Evolutionary conservation across 345 rosid species (phyloP), one percentile per base, ranked within the genome.

Genomic region (Eucalyptus caleyi): DNA sequence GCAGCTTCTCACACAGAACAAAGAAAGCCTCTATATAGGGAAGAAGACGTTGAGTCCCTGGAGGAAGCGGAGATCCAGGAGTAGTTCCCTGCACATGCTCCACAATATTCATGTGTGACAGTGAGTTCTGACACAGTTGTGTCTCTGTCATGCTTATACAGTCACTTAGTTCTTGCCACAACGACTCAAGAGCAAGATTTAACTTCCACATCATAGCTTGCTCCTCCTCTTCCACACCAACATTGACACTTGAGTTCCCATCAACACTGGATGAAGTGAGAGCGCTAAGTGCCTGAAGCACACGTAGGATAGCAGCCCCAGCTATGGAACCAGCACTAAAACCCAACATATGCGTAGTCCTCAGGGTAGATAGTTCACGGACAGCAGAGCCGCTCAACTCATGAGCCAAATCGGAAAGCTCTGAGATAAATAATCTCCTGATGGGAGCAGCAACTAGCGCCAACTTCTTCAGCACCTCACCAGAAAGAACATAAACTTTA

Each of bases 11-110:
- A 91, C 98, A 97, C 92, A 97, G 93, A 80, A 97, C 97, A 94
- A 97, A 97, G 94, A 97, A 97, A 77, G 99, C 99, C 90, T 97
- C 99, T 62, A 97, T 96, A 88, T 96, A 96, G 81, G 99, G 98
- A 87, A 97, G 95, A 88, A 97, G 96, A 90, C 97, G 94, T 91
- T 97, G 99, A 83, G 98, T 96, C 91, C 98, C 99, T n/a, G 98
- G 96, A 80, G 98, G 96, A 91, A 97, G 97, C 87, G 97, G 93
- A 83, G 99, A 94, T 7, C 95, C 92, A 91, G 95, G 90, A 87
- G 97, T 72, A 62, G 91, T 86, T 88, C 98, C 98, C 88, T 92
- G 96, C 83, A 92, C 93, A 89, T 94, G 95, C 86, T 95, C 98
- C 82, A 93, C 96, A 13, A 93, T 90, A 94, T 91, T 94, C 51